A percentile compares a stretch with the other conserved stretches of the same genome.
Evolutionary conservation across 2,329 filamentous ascomycete species (phyloP).

Genomic region (Albifimbria verrucaria): DNA sequence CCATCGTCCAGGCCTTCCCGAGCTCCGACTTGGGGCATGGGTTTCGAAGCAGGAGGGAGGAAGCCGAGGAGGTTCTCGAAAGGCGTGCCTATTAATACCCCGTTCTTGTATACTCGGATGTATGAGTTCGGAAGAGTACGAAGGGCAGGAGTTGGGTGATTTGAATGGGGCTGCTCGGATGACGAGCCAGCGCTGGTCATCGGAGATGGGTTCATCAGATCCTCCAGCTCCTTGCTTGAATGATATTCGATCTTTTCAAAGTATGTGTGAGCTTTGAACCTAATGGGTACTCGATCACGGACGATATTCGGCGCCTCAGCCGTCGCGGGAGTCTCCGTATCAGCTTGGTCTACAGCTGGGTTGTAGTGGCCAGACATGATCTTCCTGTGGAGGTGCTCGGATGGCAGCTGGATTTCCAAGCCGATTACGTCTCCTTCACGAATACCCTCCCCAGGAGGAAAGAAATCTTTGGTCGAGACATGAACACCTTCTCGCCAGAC

Average conservation of each 20-base stretch:
- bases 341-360: conserved; percentile 69
- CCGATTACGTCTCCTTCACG: conserved; percentile 91
- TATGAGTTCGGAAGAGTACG: conserved; percentile 82
- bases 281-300: conserved; percentile 90
- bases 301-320: conserved; percentile 76
- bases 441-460: conserved; percentile 73
- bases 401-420: conserved; percentile 85
- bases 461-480: conserved; percentile 91
- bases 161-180: conserved; percentile 63
- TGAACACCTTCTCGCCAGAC: conserved; percentile 85
- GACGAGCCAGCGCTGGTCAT: conserved; percentile 34
- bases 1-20: conserved; percentile 90
- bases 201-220: conserved; percentile 69
- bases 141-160: conserved; percentile 69
- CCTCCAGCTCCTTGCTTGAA: conserved; percentile 81
- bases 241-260: conserved; percentile 93
- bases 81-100: conserved; percentile 76
- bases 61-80: conserved; percentile 89
- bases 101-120: conserved; percentile 93
- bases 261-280: conserved; percentile 89
- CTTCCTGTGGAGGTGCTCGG: conserved; percentile 81
- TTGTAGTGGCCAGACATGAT: conserved; percentile 86
- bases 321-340: conserved; percentile 51
- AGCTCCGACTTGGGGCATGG: conserved; percentile 68
- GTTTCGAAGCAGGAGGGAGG: conserved; percentile 81